phyloP scores from a whole-genome alignment of 306 rosid genomes.

The Nissolia schottii region DNA sequence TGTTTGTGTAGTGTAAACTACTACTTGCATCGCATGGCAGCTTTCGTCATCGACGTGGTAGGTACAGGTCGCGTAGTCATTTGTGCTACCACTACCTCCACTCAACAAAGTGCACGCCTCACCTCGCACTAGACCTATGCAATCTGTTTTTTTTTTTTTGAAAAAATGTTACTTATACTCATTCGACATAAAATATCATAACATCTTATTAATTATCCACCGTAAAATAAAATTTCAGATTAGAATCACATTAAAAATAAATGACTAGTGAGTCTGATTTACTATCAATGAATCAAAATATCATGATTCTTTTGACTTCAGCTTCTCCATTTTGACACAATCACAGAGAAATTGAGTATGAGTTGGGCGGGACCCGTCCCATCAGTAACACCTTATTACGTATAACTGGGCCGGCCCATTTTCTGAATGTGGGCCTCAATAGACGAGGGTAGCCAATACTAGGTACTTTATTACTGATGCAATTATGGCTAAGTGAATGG shows the following conservation, averaged over 20 bases:
- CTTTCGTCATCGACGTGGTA: constrained; percentile 14
- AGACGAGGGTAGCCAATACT: background rate
- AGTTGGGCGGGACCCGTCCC: background rate
- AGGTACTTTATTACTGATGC: too few species aligned
- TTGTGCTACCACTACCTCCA: background rate
- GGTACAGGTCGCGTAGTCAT: background rate
- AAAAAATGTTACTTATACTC: too few species aligned
- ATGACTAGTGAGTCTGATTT: too few species aligned
- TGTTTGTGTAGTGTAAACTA: background rate
- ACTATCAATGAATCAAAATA: too few species aligned
- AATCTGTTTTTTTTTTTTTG: background rate
- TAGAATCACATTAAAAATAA: too few species aligned
- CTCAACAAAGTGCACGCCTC: background rate
- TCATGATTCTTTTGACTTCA: too few species aligned
- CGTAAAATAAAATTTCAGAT: too few species aligned
- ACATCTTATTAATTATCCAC: too few species aligned
- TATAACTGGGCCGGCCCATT: background rate
- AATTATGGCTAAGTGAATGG: too few species aligned
- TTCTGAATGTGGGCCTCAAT: background rate
- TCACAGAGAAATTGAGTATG: background rate
- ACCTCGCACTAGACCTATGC: background rate
- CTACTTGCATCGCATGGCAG: background rate
- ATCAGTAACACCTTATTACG: background rate
- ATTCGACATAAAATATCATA: too few species aligned
- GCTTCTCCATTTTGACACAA: background rate